Percentiles rank a stretch among this genome's conserved stretches.
phyloP scores from a whole-genome alignment of 2,329 filamentous ascomycete genomes.

The Beauveria scarabaeidicola region DNA sequence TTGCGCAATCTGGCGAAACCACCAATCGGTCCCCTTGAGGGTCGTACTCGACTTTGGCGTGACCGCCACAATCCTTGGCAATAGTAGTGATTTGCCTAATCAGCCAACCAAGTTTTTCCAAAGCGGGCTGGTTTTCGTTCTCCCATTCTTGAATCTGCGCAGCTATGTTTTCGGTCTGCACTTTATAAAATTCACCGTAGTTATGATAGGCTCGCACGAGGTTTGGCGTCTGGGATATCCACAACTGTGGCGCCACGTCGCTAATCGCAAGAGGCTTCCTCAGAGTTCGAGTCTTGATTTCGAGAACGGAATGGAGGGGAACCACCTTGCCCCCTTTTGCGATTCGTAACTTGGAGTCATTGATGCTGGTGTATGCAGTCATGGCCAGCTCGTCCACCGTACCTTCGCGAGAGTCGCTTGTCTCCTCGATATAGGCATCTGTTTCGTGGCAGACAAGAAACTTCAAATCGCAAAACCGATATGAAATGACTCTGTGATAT shows the following conservation, averaged over 20 bases:
- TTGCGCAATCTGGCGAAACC: background rate
- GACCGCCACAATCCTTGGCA: background rate
- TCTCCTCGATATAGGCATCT: conserved; percentile 29
- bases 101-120: conserved; percentile 13
- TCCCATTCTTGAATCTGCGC: conserved; percentile 28
- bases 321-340: conserved; percentile 23
- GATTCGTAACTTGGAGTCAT: conserved; percentile 22
- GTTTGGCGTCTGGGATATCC: conserved; percentile 37
- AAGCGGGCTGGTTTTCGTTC: conserved; percentile 19
- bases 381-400: background rate
- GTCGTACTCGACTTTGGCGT: background rate
- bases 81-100: background rate
- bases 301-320: conserved; percentile 29
- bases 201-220: conserved; percentile 37
- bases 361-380: background rate
- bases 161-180: conserved; percentile 28
- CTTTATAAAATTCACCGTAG: conserved; percentile 25
- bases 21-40: background rate
- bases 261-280: conserved; percentile 24
- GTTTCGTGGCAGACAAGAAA: conserved; percentile 35
- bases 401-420: background rate
- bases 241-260: conserved; percentile 33
- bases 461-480: conserved; percentile 31
- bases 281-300: conserved; percentile 36
- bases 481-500: conserved; percentile 38